Evolutionary conservation across 1,284 basidiomycete genomes (phyloP), one percentile per base, ranked within the genome.

Genomic region (Austroboletus novae-zelandiae): DNA sequence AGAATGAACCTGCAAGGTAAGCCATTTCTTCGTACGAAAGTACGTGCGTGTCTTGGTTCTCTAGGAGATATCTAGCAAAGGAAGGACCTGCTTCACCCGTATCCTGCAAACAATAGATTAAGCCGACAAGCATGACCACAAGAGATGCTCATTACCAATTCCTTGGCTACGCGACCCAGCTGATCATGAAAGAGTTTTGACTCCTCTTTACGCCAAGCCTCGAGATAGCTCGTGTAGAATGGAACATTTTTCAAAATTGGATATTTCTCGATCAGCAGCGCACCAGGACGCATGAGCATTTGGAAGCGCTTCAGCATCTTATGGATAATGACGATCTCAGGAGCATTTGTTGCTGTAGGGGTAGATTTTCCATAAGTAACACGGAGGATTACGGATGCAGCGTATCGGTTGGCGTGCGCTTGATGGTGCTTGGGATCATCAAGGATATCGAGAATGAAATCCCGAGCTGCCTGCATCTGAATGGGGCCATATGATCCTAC

Each of bases 291-390:
- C 47, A 77, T 64, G 0, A 71, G 58, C 23, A 47, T 59, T 31
- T 72, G 69, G 40, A 79, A 65, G 23, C 73, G 69, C 14, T 59
- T 55, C 25, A 72, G 55, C 49, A 67, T 67, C 32, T 65, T 63
- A 34, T 72, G 71, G 27, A 78, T 66, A 15, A 58, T 59, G 15
- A 64, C 25, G 17, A 79, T 72, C 46, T 78, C 76, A 0, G 69
- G 69, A 40, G 76, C 75, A 9, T 68, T 61, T 51, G 71, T 74
- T 25, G 56, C 66, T 1, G 75, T 76, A 9, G 70, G 67, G 1
- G 70, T 71, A 0, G 69, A 71, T 58, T 77, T 78, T 4, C 78
- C 78, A 51, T 79, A 80, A 3, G 74, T 75, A 50, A 79, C 58
- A 20, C 70, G 67, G 51, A 79, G 64, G 32, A 78, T 71, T n/a